Base-by-base conservation (phyloP, 306 rosid species). In the Glycine latifolia region DNA sequence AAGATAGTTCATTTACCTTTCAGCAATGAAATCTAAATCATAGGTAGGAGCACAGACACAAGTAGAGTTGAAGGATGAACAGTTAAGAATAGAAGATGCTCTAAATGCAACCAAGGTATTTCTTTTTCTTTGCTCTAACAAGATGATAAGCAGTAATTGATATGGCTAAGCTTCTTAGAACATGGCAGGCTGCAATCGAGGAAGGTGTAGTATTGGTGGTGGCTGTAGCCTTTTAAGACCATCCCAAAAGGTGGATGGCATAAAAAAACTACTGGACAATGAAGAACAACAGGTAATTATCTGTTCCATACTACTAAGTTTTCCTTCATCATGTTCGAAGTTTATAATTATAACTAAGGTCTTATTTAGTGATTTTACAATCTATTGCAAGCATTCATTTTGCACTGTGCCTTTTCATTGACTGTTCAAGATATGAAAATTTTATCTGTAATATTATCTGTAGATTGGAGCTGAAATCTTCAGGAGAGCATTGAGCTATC, bases 31-130 rank as follows among this genome's bases (percentile, higher is more conserved):
- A 78, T 80, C 54, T 81, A 56, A 79, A 73, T 82, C 78, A 81
- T 80, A 95, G 99, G 97, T 91, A 88, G 99, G 99, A 71, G 99
- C 99, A 81, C 97, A 85, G 82, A 90, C 97, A 81, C 92, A 95
- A 81, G 95, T 95, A 52, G 99, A 93, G 88, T 81, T 95, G 88
- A 95, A 91, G 89, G 99, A 95, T 86, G 93, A 88, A 84, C 95
- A 93, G 83, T 86, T 95, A 35, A 87, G 97, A 85, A 86, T 90
- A 46, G 99, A 95, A 86, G 99, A 95, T 87, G 94, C 99, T 77
- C 83, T 95, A 82, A 95, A 95, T 79, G 97, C 97, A 60, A 84
- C 99, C 60, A 92, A 90, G 97, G 97, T 95, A 81, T 70, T 39
- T 37, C 73, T 26, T 72, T 65, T 79, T 76, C 76, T 80, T 75